These are phyloP conservation scores for Prinsepia uniflora DNA, from an alignment of 306 rosid genomes.

Conservation along the genomic window DNA sequence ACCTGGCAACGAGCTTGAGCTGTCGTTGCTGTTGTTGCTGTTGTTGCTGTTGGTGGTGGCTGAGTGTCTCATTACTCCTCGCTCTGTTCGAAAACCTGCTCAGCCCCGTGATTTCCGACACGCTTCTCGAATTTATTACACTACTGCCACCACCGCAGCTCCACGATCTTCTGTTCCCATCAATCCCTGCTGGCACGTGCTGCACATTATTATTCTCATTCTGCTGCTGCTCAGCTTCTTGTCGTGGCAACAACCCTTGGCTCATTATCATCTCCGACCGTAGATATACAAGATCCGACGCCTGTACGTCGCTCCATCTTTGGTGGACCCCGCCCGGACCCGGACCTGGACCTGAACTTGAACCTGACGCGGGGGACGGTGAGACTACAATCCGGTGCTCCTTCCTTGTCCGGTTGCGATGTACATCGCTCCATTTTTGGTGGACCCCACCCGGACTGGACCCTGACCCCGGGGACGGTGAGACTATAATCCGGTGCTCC, in stretches of 20 bases:
- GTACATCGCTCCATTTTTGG: slow-evolving; percentile 82
- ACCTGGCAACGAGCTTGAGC: slow-evolving; percentile 35
- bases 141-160: slow-evolving; percentile 32
- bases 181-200: slow-evolving; percentile 15
- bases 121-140: slow-evolving; percentile 56
- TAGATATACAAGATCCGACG: slow-evolving; percentile 66
- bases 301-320: slow-evolving; percentile 80
- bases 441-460: slow-evolving; percentile 17
- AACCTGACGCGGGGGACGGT: too few relatives aligned
- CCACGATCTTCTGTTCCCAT: slow-evolving; percentile 22
- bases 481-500: slow-evolving; percentile 76
- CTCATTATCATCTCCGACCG: slow-evolving; percentile 71
- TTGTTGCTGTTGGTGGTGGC: slow-evolving; percentile 8
- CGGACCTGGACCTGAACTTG: not conserved
- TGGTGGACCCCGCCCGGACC: slow-evolving; percentile 25
- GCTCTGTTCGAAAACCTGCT: slow-evolving; percentile 44
- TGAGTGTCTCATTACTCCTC: not conserved
- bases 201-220: slow-evolving; percentile 55
- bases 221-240: slow-evolving; percentile 11
- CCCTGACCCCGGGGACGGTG: slow-evolving; percentile 1
- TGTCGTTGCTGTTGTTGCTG: slow-evolving; percentile 24
- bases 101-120: slow-evolving; percentile 79
- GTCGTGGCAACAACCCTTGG: slow-evolving; percentile 13
- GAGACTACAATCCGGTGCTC: slow-evolving; percentile 82
- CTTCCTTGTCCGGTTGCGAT: slow-evolving; percentile 28